Conservation (phyloP, 345 rosid species). For the Citropsis articulata region DNA sequence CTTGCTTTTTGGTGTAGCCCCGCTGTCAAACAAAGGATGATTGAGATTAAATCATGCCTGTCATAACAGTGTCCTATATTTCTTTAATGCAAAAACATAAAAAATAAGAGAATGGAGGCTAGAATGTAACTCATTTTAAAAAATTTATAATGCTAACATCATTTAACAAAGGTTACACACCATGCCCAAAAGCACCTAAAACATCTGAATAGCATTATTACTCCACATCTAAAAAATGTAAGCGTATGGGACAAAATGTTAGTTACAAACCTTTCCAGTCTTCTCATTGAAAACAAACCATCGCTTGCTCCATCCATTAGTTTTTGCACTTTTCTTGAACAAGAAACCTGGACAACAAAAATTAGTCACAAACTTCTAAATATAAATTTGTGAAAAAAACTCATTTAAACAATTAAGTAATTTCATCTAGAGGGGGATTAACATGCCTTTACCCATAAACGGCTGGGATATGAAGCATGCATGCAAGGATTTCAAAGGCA, state of each 20-base stretch:
- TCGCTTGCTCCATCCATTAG: slow-evolving; percentile 83
- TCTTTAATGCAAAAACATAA: not conserved
- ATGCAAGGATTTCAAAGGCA: not conserved
- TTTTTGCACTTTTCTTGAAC: slow-evolving; percentile 84
- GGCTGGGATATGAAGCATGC: not conserved
- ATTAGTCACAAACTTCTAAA: not conserved
- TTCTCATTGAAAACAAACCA: slow-evolving; percentile 97
- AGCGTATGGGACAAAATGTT: not conserved
- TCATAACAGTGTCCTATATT: not conserved
- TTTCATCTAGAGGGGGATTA: not conserved
- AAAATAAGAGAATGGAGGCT: not conserved
- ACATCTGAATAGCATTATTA: not conserved
- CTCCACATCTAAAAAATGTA: too few relatives aligned
- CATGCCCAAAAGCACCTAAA: not conserved
- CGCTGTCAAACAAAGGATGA: slow-evolving; percentile 46
- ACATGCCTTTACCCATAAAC: not conserved
- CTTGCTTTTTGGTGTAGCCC: slow-evolving; percentile 92
- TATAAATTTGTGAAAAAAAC: too few relatives aligned
- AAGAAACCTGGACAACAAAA: slow-evolving; percentile 56
- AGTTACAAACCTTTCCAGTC: slow-evolving; percentile 75
- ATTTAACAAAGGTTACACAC: not conserved
- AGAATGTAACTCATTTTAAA: not conserved
- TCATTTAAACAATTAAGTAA: not conserved
- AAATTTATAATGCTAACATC: not conserved
- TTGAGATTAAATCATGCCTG: slow-evolving; percentile 5